A percentile compares a stretch with the other conserved stretches of the same genome.
These are phyloP conservation scores for Globisporangium canariense DNA, from an alignment of 352 stramenopile genomes.

Conservation along the genomic window DNA sequence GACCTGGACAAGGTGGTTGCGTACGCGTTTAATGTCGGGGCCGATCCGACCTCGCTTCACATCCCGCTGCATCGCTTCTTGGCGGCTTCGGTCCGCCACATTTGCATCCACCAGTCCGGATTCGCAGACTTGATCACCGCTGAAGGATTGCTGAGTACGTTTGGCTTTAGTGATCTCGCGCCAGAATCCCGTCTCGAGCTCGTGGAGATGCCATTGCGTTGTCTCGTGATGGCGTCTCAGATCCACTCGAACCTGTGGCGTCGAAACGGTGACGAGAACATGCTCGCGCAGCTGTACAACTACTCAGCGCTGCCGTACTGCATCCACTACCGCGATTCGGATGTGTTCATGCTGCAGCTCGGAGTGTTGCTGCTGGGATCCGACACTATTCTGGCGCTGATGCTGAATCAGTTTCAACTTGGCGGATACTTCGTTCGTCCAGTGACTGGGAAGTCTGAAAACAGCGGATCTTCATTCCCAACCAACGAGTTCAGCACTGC, in stretches of 20 bases:
- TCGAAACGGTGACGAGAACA: constrained; percentile 87
- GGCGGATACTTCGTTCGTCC: constrained; percentile 55
- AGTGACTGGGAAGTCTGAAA: not conserved
- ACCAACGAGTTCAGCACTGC: constrained; percentile 13
- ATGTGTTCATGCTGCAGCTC: constrained; percentile 80
- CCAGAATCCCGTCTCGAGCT: constrained; percentile 53
- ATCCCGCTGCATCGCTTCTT: constrained; percentile 84
- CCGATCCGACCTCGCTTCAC: constrained; percentile 65
- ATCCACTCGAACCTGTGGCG: constrained; percentile 87
- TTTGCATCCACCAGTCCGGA: constrained; percentile 53
- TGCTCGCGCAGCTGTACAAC: constrained; percentile 88
- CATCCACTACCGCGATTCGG: constrained; percentile 80
- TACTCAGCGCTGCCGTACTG: constrained; percentile 87
- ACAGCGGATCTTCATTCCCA: not conserved
- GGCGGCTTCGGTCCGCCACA: constrained; percentile 61
- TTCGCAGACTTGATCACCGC: constrained; percentile 47
- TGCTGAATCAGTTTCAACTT: constrained; percentile 81
- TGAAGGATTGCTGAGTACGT: constrained; percentile 42
- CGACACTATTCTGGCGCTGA: constrained; percentile 55
- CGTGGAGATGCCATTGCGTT: constrained; percentile 75
- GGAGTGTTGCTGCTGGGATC: constrained; percentile 59
- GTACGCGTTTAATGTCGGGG: constrained; percentile 69
- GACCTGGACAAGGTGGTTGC: constrained; percentile 24
- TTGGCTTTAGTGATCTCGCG: constrained; percentile 56
- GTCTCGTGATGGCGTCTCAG: constrained; percentile 82